phyloP scores from a whole-genome alignment of 2,329 filamentous ascomycete genomes.

The Fusarium oligoseptatum region DNA sequence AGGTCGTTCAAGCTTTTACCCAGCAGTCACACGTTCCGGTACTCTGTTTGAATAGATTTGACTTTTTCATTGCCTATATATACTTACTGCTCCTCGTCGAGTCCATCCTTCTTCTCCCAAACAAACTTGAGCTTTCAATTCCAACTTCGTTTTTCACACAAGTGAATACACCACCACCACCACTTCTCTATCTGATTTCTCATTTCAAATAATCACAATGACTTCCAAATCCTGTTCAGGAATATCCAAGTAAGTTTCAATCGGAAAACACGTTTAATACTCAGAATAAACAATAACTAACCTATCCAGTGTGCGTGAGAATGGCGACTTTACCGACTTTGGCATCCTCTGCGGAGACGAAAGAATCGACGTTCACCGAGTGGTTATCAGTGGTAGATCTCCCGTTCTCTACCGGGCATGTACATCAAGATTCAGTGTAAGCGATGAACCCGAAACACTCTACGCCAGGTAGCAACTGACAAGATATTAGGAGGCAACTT shows the following conservation, averaged over 20 bases:
- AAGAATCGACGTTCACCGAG: not conserved
- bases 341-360: not conserved
- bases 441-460: too few species aligned
- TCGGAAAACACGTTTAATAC: not conserved
- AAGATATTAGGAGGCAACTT: conserved; percentile 2
- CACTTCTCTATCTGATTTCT: not conserved
- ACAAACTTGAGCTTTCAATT: not conserved
- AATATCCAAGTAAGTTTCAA: not conserved
- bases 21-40: not conserved
- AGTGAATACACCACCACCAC: not conserved
- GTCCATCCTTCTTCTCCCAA: not conserved
- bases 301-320: not conserved
- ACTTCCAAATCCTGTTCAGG: not conserved
- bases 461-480: not conserved
- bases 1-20: not conserved
- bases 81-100: not conserved
- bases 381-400: conserved; percentile 7
- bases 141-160: not conserved
- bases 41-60: not conserved
- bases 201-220: not conserved
- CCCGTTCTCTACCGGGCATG: not conserved
- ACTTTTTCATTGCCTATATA: not conserved
- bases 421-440: conserved; percentile 18
- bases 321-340: conserved; percentile 10
- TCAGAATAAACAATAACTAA: not conserved